Conservation (phyloP, 1,139 yeast species). For the Magnusiomyces clavatus region DNA sequence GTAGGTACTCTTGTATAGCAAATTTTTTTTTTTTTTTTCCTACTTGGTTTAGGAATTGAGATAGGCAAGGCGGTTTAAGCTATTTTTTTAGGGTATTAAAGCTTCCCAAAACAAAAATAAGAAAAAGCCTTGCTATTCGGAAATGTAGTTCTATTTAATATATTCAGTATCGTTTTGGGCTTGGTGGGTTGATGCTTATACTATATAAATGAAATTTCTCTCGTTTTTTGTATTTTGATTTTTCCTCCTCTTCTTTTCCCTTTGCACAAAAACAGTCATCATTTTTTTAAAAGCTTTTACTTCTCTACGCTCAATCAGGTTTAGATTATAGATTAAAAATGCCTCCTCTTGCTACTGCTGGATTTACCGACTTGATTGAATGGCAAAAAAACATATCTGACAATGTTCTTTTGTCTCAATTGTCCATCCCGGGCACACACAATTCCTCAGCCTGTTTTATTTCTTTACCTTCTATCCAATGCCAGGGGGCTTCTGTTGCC, state of each 20-base stretch:
- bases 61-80: no score
- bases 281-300: background rate
- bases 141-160: no score
- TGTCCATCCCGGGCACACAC: slow-evolving; percentile 76
- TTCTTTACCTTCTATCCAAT: slow-evolving; percentile 73
- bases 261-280: background rate
- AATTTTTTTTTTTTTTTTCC: no score
- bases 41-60: no score
- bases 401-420: slow-evolving; percentile 42
- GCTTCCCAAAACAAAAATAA: no score
- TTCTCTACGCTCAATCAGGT: background rate
- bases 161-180: no score
- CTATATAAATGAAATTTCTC: background rate
- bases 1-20: no score
- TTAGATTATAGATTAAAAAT: slow-evolving; percentile 1
- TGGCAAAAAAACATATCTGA: slow-evolving; percentile 56
- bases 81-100: no score
- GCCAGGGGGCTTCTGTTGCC: slow-evolving; percentile 57
- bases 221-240: background rate
- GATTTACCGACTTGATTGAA: slow-evolving; percentile 16
- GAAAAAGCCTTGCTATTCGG: no score
- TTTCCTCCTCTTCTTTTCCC: background rate
- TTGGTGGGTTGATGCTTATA: no score
- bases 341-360: slow-evolving; percentile 12
- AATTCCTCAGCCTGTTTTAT: slow-evolving; percentile 59